Evolutionary conservation across 768 basidiomycete species (phyloP), one percentile per base, ranked within the genome.

Genomic region (Hysterangium stoloniferum): DNA sequence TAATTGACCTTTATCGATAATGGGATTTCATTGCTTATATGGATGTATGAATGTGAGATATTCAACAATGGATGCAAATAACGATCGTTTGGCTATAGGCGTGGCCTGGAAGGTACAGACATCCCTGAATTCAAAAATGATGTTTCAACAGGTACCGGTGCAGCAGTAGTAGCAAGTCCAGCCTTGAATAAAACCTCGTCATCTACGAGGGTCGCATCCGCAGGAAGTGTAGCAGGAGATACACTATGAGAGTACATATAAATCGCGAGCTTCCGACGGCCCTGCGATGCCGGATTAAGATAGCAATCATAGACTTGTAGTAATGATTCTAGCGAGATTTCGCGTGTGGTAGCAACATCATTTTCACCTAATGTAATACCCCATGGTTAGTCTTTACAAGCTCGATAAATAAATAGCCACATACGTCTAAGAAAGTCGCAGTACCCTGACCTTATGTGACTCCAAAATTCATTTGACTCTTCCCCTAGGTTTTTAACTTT

Each of bases 401-500:
- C 33, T 34, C 17, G 33, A 34, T 34, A 17, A 17, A 3, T 20
- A 45, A 52, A 8, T 24, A 13, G 11, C n/a, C n/a, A 76, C 84
- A 65, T 63, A 91, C 94, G 77, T 61, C 86, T 76, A 53, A 78
- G 66, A 71, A 98, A 99, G 67, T 97, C 93, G 55, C 82, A 78
- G 58, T 86, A 89, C 3, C 91, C 86, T n/a, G 75, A 79, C 55
- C 79, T 78, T 54, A 98, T 80, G 44, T 87, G 79, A 12, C 61
- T 57, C 71, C 84, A 82, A 60, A 82, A 88, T 54, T 73, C 70
- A 15, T 68, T 66, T 2, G 73, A 68, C 68, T 99, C 95, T 61
- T 95, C 87, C 4, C 70, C 70, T 44, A 97, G 65, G 63, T 95
- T 97, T 75, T 98, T 97, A 58, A 82, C 73, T 29, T 78, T 83